Conservation (phyloP, 2,329 filamentous ascomycete genomes). For the Periconia digitata region DNA sequence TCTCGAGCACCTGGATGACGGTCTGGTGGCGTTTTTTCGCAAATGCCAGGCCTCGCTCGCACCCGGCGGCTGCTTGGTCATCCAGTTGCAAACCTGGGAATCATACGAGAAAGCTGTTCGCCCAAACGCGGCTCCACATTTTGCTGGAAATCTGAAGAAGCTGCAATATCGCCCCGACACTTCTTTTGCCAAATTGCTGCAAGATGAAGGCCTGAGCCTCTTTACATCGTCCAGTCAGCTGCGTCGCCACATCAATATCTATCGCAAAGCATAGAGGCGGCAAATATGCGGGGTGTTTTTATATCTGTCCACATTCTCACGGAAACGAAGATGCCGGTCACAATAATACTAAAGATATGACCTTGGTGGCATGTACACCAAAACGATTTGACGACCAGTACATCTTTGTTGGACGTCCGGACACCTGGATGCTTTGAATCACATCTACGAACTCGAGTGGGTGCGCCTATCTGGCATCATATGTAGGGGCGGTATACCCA, state of each 20-base stretch:
- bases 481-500: too few species aligned
- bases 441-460: too few species aligned
- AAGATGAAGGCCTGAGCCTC: slow-evolving; percentile 26
- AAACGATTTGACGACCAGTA: too few species aligned
- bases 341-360: too few species aligned
- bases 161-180: slow-evolving; percentile 38
- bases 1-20: slow-evolving; percentile 38
- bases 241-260: slow-evolving; percentile 37
- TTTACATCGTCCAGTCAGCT: slow-evolving; percentile 31
- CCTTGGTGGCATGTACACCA: too few species aligned
- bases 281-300: slow-evolving; percentile 9
- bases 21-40: slow-evolving; percentile 34
- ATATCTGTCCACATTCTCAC: too few species aligned
- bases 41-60: slow-evolving; percentile 34
- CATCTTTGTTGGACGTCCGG: too few species aligned
- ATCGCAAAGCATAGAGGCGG: slow-evolving; percentile 29
- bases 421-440: too few species aligned
- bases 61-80: slow-evolving; percentile 32
- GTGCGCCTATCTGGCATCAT: too few species aligned
- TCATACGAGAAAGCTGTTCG: slow-evolving; percentile 41
- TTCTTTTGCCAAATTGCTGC: slow-evolving; percentile 33
- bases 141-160: slow-evolving; percentile 22
- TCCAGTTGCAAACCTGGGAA: slow-evolving; percentile 40
- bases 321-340: too few species aligned
- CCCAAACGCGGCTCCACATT: slow-evolving; percentile 37